phyloP scores from a whole-genome alignment of 192 early-diverging fungal genomes.

The Umbelopsis sp. region DNA sequence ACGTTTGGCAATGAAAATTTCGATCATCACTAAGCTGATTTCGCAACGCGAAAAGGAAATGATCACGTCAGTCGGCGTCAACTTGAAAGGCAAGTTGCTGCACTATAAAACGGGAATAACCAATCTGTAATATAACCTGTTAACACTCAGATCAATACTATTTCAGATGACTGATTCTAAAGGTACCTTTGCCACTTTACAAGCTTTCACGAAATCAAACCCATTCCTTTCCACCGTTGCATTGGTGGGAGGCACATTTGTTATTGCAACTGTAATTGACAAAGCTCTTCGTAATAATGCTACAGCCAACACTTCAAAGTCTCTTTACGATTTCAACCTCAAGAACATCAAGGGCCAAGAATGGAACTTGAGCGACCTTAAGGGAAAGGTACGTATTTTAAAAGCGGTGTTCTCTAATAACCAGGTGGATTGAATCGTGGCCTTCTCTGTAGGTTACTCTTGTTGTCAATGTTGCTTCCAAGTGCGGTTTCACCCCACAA shows the following conservation, averaged over 20 bases:
- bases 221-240: background rate
- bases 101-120: too few species aligned
- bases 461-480: slow-evolving; percentile 88
- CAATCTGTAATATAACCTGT: too few species aligned
- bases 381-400: slow-evolving; percentile 28
- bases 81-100: background rate
- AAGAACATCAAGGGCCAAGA: slow-evolving; percentile 29
- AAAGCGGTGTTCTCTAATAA: too few species aligned
- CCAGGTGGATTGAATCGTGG: background rate
- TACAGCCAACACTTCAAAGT: background rate
- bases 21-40: too few species aligned
- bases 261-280: background rate
- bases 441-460: slow-evolving; percentile 42
- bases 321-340: slow-evolving; percentile 33
- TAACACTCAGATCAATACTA: too few species aligned
- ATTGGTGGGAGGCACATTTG: background rate
- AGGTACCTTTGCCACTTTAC: background rate
- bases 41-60: background rate
- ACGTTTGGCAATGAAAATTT: too few species aligned
- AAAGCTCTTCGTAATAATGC: background rate
- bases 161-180: background rate
- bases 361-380: slow-evolving; percentile 27
- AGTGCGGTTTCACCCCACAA: slow-evolving; percentile 88
- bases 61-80: background rate
- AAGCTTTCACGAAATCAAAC: background rate